Evolutionary conservation across 2,329 filamentous ascomycete genomes (phyloP).

Genomic region (Furcasterigmium sp.): DNA sequence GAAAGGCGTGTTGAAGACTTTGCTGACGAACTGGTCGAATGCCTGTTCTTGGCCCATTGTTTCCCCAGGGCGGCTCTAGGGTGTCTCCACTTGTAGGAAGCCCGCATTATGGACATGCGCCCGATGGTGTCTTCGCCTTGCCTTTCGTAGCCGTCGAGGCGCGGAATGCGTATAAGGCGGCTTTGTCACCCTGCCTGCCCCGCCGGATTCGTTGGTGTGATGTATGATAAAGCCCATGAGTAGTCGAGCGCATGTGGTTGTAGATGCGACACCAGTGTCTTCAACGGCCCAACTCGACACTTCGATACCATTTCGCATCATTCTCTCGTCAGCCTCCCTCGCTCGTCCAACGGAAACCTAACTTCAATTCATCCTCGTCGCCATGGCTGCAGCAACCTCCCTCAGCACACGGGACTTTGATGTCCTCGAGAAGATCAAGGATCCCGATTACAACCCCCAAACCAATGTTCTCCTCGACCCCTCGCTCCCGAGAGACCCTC

Average conservation of each 20-base stretch:
- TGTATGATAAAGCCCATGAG: conserved; percentile 2
- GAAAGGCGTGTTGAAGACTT: too few species aligned
- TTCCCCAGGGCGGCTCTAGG: too few species aligned
- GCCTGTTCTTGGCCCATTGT: too few species aligned
- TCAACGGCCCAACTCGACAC: too few species aligned
- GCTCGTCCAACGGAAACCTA: not conserved
- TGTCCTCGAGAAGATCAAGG: conserved; percentile 61
- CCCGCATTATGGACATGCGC: too few species aligned
- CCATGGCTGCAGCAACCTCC: conserved; percentile 36
- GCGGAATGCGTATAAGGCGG: conserved; percentile 8
- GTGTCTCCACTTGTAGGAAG: too few species aligned
- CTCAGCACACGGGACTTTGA: conserved; percentile 20
- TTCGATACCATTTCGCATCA: not conserved
- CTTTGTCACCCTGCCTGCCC: not conserved
- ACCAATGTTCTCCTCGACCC: conserved; percentile 48
- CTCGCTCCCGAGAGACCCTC: conserved; percentile 51
- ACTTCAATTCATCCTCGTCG: not conserved
- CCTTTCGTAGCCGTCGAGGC: conserved; percentile 10
- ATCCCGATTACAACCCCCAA: conserved; percentile 57
- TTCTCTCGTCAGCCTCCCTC: too few species aligned
- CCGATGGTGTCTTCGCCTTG: conserved; percentile 4
- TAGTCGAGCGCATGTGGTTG: not conserved
- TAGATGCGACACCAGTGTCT: not conserved
- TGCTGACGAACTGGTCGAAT: too few species aligned
- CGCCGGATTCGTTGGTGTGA: not conserved